Conservation (phyloP, 139 green algal species). For the Trebouxia sp. region DNA sequence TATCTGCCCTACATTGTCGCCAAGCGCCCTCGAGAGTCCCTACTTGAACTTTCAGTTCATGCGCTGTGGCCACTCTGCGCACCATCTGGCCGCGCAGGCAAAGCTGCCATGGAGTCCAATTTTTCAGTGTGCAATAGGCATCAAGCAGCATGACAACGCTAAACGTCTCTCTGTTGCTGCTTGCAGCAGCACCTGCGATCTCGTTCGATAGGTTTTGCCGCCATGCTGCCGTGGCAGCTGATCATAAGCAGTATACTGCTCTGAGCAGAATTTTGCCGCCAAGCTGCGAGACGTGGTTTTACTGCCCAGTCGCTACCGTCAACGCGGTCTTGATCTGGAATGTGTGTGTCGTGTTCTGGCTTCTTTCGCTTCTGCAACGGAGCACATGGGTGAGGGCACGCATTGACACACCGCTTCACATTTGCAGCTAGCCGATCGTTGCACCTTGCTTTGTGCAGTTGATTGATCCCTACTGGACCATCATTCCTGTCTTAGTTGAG, state of each 20-base stretch:
- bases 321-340: not conserved
- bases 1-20: no score
- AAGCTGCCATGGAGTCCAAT: no score
- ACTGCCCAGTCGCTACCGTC: not conserved
- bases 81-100: not conserved
- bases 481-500: slow-evolving; percentile 59
- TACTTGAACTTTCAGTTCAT: no score
- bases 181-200: not conserved
- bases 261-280: not conserved
- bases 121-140: no score
- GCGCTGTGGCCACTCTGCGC: no score
- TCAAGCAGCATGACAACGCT: not conserved
- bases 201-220: not conserved
- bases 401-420: not conserved
- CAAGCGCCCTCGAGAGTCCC: no score
- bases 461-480: slow-evolving; percentile 74
- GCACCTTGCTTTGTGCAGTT: slow-evolving; percentile 29
- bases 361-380: not conserved
- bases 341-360: not conserved
- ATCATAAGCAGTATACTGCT: not conserved
- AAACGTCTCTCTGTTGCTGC: not conserved
- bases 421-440: not conserved
- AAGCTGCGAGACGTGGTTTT: no score
- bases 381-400: not conserved
- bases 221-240: not conserved